A percentile compares a stretch with the other conserved stretches of the same genome.
phyloP scores from a whole-genome alignment of 2,329 filamentous ascomycete species.

The Claviceps humidiphila region DNA sequence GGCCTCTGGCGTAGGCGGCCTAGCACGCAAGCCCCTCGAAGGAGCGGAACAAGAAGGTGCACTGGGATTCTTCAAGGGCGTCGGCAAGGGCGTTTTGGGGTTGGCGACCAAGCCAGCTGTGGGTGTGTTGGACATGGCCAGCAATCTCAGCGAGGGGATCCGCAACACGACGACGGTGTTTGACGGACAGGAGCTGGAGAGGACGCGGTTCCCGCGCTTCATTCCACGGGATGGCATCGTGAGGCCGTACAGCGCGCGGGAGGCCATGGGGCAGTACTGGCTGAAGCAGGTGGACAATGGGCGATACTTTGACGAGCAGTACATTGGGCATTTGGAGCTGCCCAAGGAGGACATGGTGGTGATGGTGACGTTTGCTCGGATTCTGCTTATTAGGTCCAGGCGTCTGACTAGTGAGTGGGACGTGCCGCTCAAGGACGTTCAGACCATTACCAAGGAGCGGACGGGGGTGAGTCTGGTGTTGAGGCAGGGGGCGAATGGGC shows the following conservation, averaged over 20 bases:
- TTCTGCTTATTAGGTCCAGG: slow-evolving; percentile 81
- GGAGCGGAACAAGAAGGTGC: slow-evolving; percentile 93
- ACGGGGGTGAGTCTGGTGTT: slow-evolving; percentile 84
- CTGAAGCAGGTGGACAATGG: slow-evolving; percentile 96
- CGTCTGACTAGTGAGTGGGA: slow-evolving; percentile 89
- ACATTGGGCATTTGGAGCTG: slow-evolving; percentile 91
- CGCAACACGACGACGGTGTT: slow-evolving; percentile 98
- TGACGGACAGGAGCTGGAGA: slow-evolving; percentile 85
- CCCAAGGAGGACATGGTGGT: slow-evolving; percentile 78
- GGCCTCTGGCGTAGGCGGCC: slow-evolving; percentile 82
- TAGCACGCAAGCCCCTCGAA: slow-evolving; percentile 87
- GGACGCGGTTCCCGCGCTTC: slow-evolving; percentile 84
- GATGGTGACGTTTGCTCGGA: slow-evolving; percentile 76
- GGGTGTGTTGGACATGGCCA: slow-evolving; percentile 90
- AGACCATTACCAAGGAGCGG: slow-evolving; percentile 93
- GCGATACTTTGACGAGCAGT: slow-evolving; percentile 94
- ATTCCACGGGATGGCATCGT: slow-evolving; percentile 89
- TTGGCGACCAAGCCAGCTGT: slow-evolving; percentile 96
- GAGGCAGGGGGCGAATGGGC: slow-evolving; percentile 82
- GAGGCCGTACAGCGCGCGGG: slow-evolving; percentile 83
- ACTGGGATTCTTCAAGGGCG: slow-evolving; percentile 90
- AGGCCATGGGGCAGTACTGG: slow-evolving; percentile 96
- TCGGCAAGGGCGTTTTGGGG: slow-evolving; percentile 87
- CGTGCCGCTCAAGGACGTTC: slow-evolving; percentile 85
- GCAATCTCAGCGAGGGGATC: slow-evolving; percentile 92